phyloP scores from a whole-genome alignment of 441 rosid genomes.

The Arabidopsis lyrata region DNA sequence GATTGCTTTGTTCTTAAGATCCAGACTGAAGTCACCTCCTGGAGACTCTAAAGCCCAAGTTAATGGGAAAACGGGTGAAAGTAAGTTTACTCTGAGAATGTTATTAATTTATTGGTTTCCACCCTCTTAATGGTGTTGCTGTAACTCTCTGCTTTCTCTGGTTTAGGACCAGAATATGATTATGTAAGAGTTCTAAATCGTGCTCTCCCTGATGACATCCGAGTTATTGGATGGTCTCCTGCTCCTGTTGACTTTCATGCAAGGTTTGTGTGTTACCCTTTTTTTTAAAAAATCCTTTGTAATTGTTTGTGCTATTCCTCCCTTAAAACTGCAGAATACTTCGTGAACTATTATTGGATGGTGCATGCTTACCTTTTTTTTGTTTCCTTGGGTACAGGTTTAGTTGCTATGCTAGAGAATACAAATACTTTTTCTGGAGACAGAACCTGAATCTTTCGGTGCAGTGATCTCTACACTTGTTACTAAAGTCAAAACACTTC shows the following conservation, averaged over 20 bases:
- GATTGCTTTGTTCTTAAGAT: conserved; percentile 76
- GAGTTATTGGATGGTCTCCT: conserved; percentile 92
- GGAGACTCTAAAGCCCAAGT: conserved; percentile 35
- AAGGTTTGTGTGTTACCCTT: conserved; percentile 61
- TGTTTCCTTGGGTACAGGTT: conserved; percentile 60
- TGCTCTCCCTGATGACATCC: conserved; percentile 88
- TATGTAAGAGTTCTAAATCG: conserved; percentile 88
- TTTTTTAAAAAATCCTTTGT: not conserved
- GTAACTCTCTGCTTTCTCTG: conserved; percentile 31
- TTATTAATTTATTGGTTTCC: conserved; percentile 16
- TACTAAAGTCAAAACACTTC: conserved; percentile 12
- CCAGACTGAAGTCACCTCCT: conserved; percentile 59
- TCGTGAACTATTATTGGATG: conserved; percentile 13
- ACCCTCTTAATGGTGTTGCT: conserved; percentile 12
- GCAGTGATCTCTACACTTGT: conserved; percentile 35
- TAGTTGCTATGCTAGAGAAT: conserved; percentile 84
- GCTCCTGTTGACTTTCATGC: conserved; percentile 85
- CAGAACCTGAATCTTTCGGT: conserved; percentile 72
- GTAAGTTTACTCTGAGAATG: conserved; percentile 30
- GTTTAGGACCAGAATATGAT: conserved; percentile 77
- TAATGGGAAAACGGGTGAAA: conserved; percentile 54
- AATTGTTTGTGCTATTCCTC: conserved; percentile 13
- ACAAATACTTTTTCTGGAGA: conserved; percentile 84
- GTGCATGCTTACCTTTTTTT: conserved; percentile 21
- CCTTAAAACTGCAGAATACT: conserved; percentile 3